Percentiles rank a stretch among this genome's conserved stretches.
phyloP scores from a whole-genome alignment of 805 yeast genomes.

The Saturnispora quitensis region DNA sequence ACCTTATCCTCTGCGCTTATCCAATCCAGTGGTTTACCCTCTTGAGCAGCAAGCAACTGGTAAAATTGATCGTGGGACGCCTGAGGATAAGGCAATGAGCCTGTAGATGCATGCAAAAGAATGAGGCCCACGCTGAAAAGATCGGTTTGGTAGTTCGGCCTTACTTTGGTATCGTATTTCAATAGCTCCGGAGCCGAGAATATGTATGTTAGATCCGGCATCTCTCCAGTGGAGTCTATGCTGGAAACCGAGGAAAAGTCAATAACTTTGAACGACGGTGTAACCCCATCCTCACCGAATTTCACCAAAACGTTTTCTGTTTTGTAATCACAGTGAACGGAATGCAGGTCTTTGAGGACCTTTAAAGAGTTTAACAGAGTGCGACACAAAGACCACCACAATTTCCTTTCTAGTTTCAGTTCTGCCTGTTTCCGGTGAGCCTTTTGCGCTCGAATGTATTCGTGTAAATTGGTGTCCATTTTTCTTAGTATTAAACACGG shows the following conservation, averaged over 20 bases:
- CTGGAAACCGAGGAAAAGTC: conserved; percentile 38
- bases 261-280: conserved; percentile 32
- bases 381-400: conserved; percentile 28
- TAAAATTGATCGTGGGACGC: conserved; percentile 24
- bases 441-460: conserved; percentile 13
- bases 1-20: conserved; percentile 21
- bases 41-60: conserved; percentile 27
- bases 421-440: conserved; percentile 4
- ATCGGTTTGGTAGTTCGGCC: conserved; percentile 29
- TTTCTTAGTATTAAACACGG: conserved; percentile 24
- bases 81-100: conserved; percentile 34
- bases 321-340: conserved; percentile 42
- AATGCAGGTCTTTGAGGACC: conserved; percentile 20
- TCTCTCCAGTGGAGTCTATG: conserved; percentile 15
- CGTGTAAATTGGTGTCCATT: conserved; percentile 23
- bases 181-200: conserved; percentile 42
- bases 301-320: conserved; percentile 34
- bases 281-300: conserved; percentile 20
- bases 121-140: conserved; percentile 39
- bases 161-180: conserved; percentile 20
- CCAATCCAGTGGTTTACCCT: conserved; percentile 27
- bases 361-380: conserved; percentile 22
- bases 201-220: conserved; percentile 30
- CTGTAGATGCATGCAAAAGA: conserved; percentile 37
- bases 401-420: conserved; percentile 16